Evolutionary conservation across 306 rosid genomes (phyloP), one percentile per base, ranked within the genome.

Genomic region (Purshia tridentata): DNA sequence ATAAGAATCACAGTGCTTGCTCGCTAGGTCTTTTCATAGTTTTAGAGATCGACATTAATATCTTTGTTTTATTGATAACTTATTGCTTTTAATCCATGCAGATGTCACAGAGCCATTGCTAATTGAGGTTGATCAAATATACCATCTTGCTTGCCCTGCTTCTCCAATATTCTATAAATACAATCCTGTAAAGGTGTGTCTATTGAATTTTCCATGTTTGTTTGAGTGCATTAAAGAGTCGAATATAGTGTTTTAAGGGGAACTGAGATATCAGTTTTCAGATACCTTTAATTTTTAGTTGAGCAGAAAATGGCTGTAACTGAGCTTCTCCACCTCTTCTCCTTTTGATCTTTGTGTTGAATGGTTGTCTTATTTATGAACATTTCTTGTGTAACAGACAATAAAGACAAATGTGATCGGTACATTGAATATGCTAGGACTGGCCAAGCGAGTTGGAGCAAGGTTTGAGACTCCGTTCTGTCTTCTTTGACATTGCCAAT

Each of bases 401-500:
- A 91, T 88, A 68, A 94, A 94, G 91, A 94, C 97, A 73, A 94
- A 94, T 78, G 97, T 94, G 87, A 89, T 94, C 57, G 99, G 99
- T 72, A 94, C 99, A 52, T 86, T 94, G 82, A 91, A 94, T 84
- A 89, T 94, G 99, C 89, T 94, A 75, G 97, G 99, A 81, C 97
- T 94, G 76, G 99, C 99, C 72, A 94, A 94, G 81, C 89, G 99
- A 55, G 96, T 94, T 58, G 99, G 99, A 70, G 99, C 99, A 76
- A 91, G 98, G 98, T 93, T 22, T 81, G n/a, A 74, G 61, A 48
- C 37, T 48, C 7, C 2, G 13, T 35, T 73, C 49, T 18, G 5
- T 66, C 13, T 41, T 22, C 16, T 62, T 73, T 54, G 23, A 67
- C 39, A 13, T 20, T 49, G 40, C 3, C 39, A 54, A 19, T 37